A percentile compares a stretch with the other conserved stretches of the same genome.
Evolutionary conservation across 805 yeast species (phyloP).

Genomic region (Scheffersomyces coipomensis): DNA sequence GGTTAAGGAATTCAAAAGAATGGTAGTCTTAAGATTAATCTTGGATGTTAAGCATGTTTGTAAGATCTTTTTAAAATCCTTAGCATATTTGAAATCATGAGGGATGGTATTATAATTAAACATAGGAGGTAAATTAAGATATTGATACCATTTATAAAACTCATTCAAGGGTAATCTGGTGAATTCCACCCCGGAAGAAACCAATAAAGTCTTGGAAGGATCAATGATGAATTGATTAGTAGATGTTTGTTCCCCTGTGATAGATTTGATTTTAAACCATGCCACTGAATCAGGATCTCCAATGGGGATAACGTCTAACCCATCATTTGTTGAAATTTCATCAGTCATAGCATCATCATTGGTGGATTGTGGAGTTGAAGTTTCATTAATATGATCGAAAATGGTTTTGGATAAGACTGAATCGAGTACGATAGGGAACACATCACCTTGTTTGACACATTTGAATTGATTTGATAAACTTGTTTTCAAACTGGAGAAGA

Average conservation of each 20-base stretch:
- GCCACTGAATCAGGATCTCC: constrained; percentile 73
- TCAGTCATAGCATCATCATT: constrained; percentile 9
- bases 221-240: constrained; percentile 57
- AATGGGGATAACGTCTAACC: constrained; percentile 44
- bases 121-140: constrained; percentile 40
- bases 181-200: constrained; percentile 60
- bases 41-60: constrained; percentile 46
- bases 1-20: constrained; percentile 65
- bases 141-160: constrained; percentile 44
- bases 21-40: constrained; percentile 53
- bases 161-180: constrained; percentile 34
- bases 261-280: constrained; percentile 75
- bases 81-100: constrained; percentile 41
- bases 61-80: constrained; percentile 52
- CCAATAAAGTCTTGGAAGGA: constrained; percentile 64
- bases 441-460: constrained; percentile 61
- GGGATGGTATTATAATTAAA: constrained; percentile 31
- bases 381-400: constrained; percentile 29
- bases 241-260: constrained; percentile 28
- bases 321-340: constrained; percentile 8
- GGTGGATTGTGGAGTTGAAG: constrained; percentile 20
- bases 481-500: constrained; percentile 58
- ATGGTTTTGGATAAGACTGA: constrained; percentile 59
- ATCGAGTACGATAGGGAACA: constrained; percentile 78
- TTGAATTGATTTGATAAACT: constrained; percentile 60